Conservation (phyloP, 257 asterid species). For the Orobanche coerulescens region DNA sequence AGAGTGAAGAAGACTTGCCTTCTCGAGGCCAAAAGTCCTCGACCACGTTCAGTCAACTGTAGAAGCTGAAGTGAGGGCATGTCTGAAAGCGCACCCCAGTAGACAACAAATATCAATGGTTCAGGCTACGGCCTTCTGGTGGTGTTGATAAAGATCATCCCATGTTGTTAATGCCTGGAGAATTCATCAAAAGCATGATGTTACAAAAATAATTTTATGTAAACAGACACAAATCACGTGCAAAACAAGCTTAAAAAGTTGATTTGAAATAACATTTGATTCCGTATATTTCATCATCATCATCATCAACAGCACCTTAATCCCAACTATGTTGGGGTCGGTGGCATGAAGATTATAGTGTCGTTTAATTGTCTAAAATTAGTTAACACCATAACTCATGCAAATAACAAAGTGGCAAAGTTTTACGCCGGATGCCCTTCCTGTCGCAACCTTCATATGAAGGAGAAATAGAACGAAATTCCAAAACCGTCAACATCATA, state of each 20-base stretch:
- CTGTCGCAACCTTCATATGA: too few species aligned
- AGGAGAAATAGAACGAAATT: too few species aligned
- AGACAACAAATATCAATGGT: constrained; percentile 33
- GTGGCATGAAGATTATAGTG: too few species aligned
- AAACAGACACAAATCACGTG: background rate
- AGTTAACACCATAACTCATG: too few species aligned
- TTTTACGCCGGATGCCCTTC: too few species aligned
- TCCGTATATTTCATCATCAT: background rate
- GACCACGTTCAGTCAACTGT: constrained; percentile 94
- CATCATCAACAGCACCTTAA: too few species aligned
- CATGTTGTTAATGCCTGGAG: constrained; percentile 31
- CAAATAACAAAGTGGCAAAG: too few species aligned
- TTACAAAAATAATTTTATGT: constrained; percentile 11
- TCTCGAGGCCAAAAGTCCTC: constrained; percentile 83
- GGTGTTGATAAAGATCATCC: constrained; percentile 18
- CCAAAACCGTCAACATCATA: too few species aligned
- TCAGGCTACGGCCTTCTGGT: constrained; percentile 25
- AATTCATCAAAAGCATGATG: constrained; percentile 13
- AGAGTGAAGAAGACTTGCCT: constrained; percentile 40
- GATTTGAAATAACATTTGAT: background rate
- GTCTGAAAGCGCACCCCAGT: constrained; percentile 32
- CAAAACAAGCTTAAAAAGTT: background rate
- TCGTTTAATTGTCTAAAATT: too few species aligned
- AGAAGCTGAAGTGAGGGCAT: constrained; percentile 99
- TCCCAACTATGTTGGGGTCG: too few species aligned